Base-by-base conservation (phyloP, 441 rosid species). In the Mallotus japonicus region DNA sequence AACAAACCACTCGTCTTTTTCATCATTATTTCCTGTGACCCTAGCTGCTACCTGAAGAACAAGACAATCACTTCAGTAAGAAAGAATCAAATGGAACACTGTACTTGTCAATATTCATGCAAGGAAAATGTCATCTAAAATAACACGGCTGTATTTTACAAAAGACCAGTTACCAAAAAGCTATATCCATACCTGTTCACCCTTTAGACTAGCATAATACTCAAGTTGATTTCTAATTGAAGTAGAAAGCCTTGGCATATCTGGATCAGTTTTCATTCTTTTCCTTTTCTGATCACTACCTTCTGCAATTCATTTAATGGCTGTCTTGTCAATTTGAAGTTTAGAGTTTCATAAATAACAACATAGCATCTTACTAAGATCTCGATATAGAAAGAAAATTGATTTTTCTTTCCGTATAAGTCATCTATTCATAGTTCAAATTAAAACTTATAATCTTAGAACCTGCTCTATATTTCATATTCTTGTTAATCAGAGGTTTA, bases 1-100 rank as follows among this genome's bases (percentile, higher is more conserved):
- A 58, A 95, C 86, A 77, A 87, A 83, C 99, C 99, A 95, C 79
- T 91, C 96, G 34, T 92, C 97, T 78, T 90, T 91, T 54, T 92
- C 98, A 49, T 88, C 97, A 77, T 89, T 84, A 70, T 86, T 97
- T 9, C 83, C 78, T 17, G 89, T 86, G 67, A 95, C 93, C 84
- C 92, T 86, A 49, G 99, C 99, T 34, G 99, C 99, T 37, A 95
- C 99, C 99, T 95, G 83, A 67, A 75, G 72, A 75, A 78, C 61
- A 67, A 40, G 22, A 69, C 70, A 60, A 58, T 64, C 59, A 32
- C 71, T 5, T 73, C 50, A 73, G 76, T n/a, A 46, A 12, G 15
- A 12, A 75, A 70, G 68, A 71, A 69, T 28, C 19, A n/a, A 67
- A 70, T 47, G 20, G 54, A 71, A 74, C 40, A 37, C 37, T 17